Evolutionary conservation across 192 early-diverging fungal genomes (phyloP), one percentile per base, ranked within the genome.

Genomic region (Rhizophagus prolifer): DNA sequence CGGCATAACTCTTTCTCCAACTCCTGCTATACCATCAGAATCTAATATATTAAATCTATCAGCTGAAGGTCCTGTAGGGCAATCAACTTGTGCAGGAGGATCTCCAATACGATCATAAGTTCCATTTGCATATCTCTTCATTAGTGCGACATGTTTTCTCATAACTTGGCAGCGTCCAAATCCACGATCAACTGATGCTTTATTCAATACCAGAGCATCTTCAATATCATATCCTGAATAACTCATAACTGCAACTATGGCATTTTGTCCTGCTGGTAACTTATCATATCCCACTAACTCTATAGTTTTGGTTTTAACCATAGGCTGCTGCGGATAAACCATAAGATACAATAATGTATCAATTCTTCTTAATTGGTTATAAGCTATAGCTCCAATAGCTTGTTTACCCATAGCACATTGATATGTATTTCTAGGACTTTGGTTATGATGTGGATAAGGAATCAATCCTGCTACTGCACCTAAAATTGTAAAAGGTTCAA

Each of bases 391-490:
- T 21, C 97, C 97, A 68, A 99, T 99, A 46, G 97, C 96, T 86
- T 99, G 97, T 82, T 99, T 99, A 77, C 95, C 95, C 97, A 99
- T 99, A 82, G 96, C 96, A 74, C 93, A 97, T 88, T 98, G 97
- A 82, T 97, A 98, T 19, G 96, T 97, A 87, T 97, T 97, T 85
- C 97, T 92, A 38, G 97, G 96, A 71, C 94, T 95, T 85, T 99
- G 97, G 84, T 99, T 99, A 86, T 99, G 97, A 83, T 99, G 95
- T 54, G 96, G 96, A 81, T 95, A 99, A 47, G 97, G 97, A 90
- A 99, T 97, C 59, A 99, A 82, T 8, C 96, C 96, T n/a, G 97
- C 97, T 19, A 98, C 96, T 23, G 95, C 95, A 60, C 97, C 97
- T 59, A 99, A 88, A 60, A 99, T 87, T 50, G 95, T 97, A 74